These are phyloP conservation scores for Cladorrhinum sp. DNA, from an alignment of 2,329 filamentous ascomycete species.

Conservation along the genomic window DNA sequence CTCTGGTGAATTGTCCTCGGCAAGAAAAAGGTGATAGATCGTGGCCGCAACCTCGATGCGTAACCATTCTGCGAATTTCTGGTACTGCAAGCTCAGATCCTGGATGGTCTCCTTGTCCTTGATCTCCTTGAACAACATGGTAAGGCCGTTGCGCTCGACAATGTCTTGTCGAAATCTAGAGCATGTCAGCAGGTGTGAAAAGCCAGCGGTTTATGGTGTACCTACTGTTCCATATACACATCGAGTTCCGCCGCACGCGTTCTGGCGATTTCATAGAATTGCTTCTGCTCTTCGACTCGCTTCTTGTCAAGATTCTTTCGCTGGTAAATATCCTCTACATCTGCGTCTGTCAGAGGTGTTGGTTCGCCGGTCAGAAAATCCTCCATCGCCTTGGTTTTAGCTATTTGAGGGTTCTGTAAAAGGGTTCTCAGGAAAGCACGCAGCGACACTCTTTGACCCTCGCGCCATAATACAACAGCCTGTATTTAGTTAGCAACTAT, in stretches of 20 bases:
- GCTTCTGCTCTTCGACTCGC: conserved; percentile 85
- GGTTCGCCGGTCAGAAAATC: conserved; percentile 78
- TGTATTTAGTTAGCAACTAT: conserved; percentile 19
- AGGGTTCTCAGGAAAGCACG: conserved; percentile 86
- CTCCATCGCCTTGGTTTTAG: conserved; percentile 75
- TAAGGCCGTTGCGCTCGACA: conserved; percentile 75
- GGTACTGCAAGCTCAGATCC: conserved; percentile 90
- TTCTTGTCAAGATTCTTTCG: conserved; percentile 82
- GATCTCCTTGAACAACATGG: conserved; percentile 89
- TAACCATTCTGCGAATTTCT: conserved; percentile 97
- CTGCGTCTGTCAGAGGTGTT: conserved; percentile 74
- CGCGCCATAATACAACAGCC: conserved; percentile 66
- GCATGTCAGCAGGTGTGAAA: conserved; percentile 17
- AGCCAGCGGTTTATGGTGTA: conserved; percentile 16
- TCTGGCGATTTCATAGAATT: conserved; percentile 93
- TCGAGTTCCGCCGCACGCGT: conserved; percentile 89
- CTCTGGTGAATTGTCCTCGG: conserved; percentile 96
- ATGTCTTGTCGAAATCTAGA: conserved; percentile 62
- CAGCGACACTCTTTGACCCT: conserved; percentile 87
- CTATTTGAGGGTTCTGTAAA: conserved; percentile 78
- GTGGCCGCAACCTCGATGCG: conserved; percentile 96
- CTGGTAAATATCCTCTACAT: conserved; percentile 73
- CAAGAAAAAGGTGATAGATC: conserved; percentile 93
- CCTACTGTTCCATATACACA: conserved; percentile 93
- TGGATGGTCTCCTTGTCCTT: conserved; percentile 82